Base-by-base conservation (phyloP, 2,329 filamentous ascomycete genomes). In the Fusarium staphyleae region DNA sequence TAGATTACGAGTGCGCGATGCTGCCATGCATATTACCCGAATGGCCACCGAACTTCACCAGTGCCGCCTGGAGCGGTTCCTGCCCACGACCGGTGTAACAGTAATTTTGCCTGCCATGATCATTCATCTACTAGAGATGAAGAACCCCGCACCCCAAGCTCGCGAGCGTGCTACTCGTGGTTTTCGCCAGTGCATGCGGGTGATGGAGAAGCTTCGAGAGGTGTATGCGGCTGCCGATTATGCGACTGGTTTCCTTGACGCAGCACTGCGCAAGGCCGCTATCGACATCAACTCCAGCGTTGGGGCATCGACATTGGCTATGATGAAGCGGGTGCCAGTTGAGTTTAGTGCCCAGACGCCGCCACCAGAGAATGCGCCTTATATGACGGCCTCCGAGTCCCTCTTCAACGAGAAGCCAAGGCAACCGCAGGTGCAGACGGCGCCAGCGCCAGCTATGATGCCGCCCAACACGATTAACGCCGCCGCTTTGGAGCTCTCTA, bases 171-270 rank as follows among this genome's bases (percentile, higher is more conserved):
- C 90, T 39, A 82, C 92, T 18, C 84, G 87, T 52, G 90, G 91
- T 15, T 96, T 96, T 77, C 89, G 88, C 65, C 88, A 92, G 70
- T 97, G 93, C 75, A 96, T 97, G 91, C 84, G 87, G 39, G 91
- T 96, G 53, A 89, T 97, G 80, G 87, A 92, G 70, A 88, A 88
- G 59, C 81, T 98, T 14, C 86, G 92, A 30, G 91, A 96, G 68
- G 90, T 92, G 24, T 97, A 98, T 68, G 87, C 92, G 0, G 92
- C 93, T 0, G 93, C 93, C n/a, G 93, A 97, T 72, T 96, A 95
- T 67, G 92, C 91, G n/a, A 93, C 90, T 1, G 90, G 90, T 3
- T 97, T 97, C 77, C 81, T 97, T n/a, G 91, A 96, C 70, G 91
- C 92, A 1, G 91, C 92, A 1, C 89, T 96, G 58, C 87, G 90